These are phyloP conservation scores for Picochlorum sp. DNA, from an alignment of 139 green algal genomes.

Conservation along the genomic window DNA sequence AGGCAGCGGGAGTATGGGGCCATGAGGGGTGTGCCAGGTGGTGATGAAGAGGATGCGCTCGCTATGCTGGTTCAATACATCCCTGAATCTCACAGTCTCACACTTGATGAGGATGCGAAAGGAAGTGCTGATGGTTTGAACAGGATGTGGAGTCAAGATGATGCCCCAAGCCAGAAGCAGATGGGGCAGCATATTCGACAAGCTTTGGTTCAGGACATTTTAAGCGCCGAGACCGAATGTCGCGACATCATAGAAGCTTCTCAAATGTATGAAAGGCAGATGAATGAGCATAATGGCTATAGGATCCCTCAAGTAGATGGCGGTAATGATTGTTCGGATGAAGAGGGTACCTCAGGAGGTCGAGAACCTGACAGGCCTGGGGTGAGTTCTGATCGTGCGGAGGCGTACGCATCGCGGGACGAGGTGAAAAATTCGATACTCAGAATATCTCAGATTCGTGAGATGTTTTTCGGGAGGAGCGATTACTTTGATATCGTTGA, in stretches of 20 bases:
- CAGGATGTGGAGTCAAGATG: background rate
- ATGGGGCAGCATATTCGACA: background rate
- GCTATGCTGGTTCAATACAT: too few species aligned
- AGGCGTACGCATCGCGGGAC: too few species aligned
- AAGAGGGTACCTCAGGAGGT: background rate
- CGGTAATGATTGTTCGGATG: slow-evolving; percentile 9
- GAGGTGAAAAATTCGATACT: background rate
- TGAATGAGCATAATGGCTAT: background rate
- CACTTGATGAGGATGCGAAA: too few species aligned
- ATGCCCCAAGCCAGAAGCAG: background rate
- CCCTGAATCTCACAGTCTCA: too few species aligned
- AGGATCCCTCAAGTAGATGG: slow-evolving; percentile 29
- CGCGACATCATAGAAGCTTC: slow-evolving; percentile 17
- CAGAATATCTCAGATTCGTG: too few species aligned
- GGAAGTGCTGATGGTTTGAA: too few species aligned
- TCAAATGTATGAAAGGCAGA: background rate
- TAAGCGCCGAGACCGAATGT: slow-evolving; percentile 11
- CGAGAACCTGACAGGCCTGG: too few species aligned
- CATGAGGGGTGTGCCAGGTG: background rate
- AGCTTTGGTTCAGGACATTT: background rate
- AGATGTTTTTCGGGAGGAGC: too few species aligned
- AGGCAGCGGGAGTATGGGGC: background rate
- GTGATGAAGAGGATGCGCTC: background rate
- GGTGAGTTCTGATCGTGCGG: too few species aligned
- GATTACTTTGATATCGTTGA: background rate